A percentile compares a stretch with the other conserved stretches of the same genome.
Conservation (phyloP, 2,329 filamentous ascomycete genomes). For the Phialophora macrospora region DNA sequence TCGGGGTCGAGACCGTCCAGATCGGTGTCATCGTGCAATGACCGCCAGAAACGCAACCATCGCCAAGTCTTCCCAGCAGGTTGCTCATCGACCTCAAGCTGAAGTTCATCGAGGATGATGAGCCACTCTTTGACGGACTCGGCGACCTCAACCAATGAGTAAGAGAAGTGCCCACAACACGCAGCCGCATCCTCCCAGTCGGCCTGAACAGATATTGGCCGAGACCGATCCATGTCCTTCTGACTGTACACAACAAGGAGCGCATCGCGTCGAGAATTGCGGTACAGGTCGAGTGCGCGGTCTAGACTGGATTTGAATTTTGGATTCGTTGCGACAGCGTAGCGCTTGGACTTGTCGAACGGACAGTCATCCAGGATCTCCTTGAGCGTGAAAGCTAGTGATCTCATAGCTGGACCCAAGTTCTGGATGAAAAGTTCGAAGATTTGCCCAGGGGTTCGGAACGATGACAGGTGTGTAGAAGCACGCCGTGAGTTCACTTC, state of each 20-base stretch:
- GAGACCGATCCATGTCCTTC: constrained; percentile 71
- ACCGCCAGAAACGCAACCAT: constrained; percentile 82
- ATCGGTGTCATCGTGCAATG: constrained; percentile 33
- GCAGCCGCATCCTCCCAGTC: constrained; percentile 97
- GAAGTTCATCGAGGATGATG: constrained; percentile 82
- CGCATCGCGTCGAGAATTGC: constrained; percentile 73
- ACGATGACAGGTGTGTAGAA: constrained; percentile 37
- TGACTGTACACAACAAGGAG: constrained; percentile 79
- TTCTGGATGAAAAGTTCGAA: constrained; percentile 89
- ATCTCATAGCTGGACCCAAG: constrained; percentile 93
- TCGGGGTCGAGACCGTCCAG: constrained; percentile 39
- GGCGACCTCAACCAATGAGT: constrained; percentile 86
- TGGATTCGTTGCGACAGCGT: constrained; percentile 74
- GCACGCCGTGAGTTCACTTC: constrained; percentile 61
- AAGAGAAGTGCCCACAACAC: constrained; percentile 96
- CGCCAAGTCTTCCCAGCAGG: constrained; percentile 71
- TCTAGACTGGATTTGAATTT: constrained; percentile 79
- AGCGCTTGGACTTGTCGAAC: constrained; percentile 71
- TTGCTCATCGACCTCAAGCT: constrained; percentile 67
- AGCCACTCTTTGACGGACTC: constrained; percentile 86
- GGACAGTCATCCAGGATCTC: constrained; percentile 87
- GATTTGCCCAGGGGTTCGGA: constrained; percentile 75
- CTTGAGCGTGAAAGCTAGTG: constrained; percentile 86
- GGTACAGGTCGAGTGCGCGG: constrained; percentile 81
- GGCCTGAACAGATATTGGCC: constrained; percentile 77